A percentile compares a stretch with the other conserved stretches of the same genome.
These are phyloP conservation scores for Mycena haematopus DNA, from an alignment of 768 basidiomycete genomes.

Conservation along the genomic window DNA sequence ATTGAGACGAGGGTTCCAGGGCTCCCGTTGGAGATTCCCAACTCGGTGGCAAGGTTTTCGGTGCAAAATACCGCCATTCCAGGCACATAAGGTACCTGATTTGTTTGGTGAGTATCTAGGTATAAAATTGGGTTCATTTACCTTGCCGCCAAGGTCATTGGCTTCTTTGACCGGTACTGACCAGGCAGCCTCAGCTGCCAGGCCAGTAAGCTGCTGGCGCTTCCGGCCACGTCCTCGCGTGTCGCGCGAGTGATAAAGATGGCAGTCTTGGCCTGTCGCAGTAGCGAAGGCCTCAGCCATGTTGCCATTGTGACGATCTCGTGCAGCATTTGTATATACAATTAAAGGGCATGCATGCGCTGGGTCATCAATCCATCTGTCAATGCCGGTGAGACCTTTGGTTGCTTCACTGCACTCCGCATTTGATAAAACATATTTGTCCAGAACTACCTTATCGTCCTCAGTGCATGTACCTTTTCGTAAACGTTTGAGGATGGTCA, in stretches of 20 bases:
- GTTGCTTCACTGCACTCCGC: not conserved
- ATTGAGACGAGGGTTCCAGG: not conserved
- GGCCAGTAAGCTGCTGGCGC: not conserved
- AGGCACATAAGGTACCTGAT: not conserved
- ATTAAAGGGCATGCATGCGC: not conserved
- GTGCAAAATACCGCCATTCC: conserved; percentile 9
- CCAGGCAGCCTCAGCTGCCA: not conserved
- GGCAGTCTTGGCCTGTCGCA: no score
- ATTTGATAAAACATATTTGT: not conserved
- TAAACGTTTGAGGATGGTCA: conserved; percentile 8
- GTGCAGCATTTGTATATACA: not conserved
- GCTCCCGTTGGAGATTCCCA: not conserved
- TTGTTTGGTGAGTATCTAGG: no score
- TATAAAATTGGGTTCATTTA: no score
- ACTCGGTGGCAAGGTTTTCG: conserved; percentile 10
- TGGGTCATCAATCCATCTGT: not conserved
- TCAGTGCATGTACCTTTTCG: no score
- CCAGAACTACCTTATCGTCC: no score
- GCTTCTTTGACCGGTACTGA: not conserved
- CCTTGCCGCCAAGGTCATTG: not conserved
- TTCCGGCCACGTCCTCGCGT: no score
- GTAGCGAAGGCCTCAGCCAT: no score
- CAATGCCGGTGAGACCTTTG: not conserved
- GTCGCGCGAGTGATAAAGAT: no score
- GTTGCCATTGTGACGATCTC: not conserved